Evolutionary conservation across 2,329 filamentous ascomycete species (phyloP), one percentile per base, ranked within the genome.

Genomic region (Trichoderma gracile): DNA sequence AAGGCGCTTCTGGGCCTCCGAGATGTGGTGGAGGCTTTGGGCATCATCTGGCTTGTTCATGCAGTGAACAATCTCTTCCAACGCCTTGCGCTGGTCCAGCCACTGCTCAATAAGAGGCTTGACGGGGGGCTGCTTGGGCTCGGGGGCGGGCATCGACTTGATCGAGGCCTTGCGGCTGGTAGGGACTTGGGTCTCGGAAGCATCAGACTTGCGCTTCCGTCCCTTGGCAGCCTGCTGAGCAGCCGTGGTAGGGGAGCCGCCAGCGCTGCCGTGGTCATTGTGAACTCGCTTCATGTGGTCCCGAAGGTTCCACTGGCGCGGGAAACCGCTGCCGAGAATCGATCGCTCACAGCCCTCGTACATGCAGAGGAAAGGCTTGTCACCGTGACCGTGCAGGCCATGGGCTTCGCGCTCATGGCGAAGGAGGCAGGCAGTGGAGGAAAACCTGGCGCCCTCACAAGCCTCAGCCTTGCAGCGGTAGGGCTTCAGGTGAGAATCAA

Each of bases 241-340:
- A 49, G 70, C 61, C 25, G 70, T 73, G 10, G 78, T 74, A 9
- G 80, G 78, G 40, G 82, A 81, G 25, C 75, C 78, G 49, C 71
- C 70, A 47, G 77, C 72, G 68, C 77, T 78, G 49, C 80, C 79
- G 66, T 81, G 81, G 72, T 86, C 85, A 69, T 88, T 88, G 80
- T 98, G 94, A 8, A 97, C 93, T 67, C 94, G 89, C 80, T 92
- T 92, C 93, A 97, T 97, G 83, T 98, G 94, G 79, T 98, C 94
- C 77, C 90, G 89, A 61, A 97, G 85, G 79, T 98, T 98, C 92
- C 95, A 98, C 72, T 93, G 89, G 71, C 94, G 89, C 43, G 93
- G 94, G 74, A 98, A 98, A 71, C 94, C 94, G 75, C 94, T 92
- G 71, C 92, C 93, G 25, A 86, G 81, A 40, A 89, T 82, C 65